Conservation (phyloP, 352 stramenopile species). For the Pythium insidiosum region DNA sequence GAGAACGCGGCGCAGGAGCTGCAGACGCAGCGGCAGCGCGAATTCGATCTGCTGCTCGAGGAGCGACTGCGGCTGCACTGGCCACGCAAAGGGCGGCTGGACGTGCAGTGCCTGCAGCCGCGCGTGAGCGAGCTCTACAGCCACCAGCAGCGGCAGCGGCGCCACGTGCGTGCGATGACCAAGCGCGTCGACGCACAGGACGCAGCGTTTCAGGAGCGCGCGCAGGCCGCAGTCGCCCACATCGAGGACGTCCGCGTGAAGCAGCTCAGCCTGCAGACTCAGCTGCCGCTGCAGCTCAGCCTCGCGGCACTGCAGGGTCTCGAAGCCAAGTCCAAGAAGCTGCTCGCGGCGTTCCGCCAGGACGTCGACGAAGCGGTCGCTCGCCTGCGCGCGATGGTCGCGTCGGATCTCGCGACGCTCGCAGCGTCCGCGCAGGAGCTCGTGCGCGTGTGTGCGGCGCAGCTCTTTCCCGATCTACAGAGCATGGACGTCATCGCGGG, state of each 20-base stretch:
- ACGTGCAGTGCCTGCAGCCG: constrained; percentile 84
- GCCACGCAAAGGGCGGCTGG: constrained; percentile 70
- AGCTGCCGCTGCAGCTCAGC: constrained; percentile 64
- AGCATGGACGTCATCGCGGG: constrained; percentile 55
- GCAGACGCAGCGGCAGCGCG: constrained; percentile 27
- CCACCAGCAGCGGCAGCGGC: constrained; percentile 69
- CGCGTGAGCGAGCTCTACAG: constrained; percentile 74
- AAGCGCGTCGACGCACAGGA: constrained; percentile 51
- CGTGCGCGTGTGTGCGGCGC: constrained; percentile 33
- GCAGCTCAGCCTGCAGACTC: constrained; percentile 43
- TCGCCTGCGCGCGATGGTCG: constrained; percentile 17
- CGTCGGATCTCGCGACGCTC: constrained; percentile 24
- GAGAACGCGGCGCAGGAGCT: constrained; percentile 3
- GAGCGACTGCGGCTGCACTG: constrained; percentile 85
- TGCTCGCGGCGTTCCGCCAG: constrained; percentile 31
- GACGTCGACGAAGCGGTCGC: constrained; percentile 20
- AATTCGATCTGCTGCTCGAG: constrained; percentile 49
- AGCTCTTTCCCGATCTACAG: constrained; percentile 55
- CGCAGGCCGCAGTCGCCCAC: constrained; percentile 15
- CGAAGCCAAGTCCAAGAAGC: constrained; percentile 76
- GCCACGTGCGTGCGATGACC: constrained; percentile 46
- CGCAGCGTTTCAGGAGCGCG: constrained; percentile 26
- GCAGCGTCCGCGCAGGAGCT: constrained; percentile 38
- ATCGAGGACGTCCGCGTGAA: constrained; percentile 29
- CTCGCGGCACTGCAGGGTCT: constrained; percentile 80